A percentile compares a stretch with the other conserved stretches of the same genome.
Conservation (phyloP, 305 asterid species). For the Fraxinus sp. region DNA sequence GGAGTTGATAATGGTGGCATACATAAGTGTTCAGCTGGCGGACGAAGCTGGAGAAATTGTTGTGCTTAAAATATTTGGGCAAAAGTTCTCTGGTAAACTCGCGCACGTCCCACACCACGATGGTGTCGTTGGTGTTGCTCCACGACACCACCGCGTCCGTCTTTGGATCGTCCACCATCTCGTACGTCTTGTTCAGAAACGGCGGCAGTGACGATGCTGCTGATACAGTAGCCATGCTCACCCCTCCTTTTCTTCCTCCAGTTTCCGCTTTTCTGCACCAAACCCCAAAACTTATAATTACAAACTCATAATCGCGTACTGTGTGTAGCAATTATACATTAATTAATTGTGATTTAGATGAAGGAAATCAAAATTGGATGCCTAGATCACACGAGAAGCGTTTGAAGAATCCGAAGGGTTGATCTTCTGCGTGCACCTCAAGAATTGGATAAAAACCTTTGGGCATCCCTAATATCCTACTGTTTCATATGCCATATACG, state of each 20-base stretch:
- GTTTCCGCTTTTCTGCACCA: not conserved
- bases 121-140: slow-evolving; percentile 16
- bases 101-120: slow-evolving; percentile 19
- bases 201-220: slow-evolving; percentile 11
- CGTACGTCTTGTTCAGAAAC: slow-evolving; percentile 20
- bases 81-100: slow-evolving; percentile 10
- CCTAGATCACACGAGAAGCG: not conserved
- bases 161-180: slow-evolving; percentile 22
- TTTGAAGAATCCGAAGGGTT: not conserved
- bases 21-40: slow-evolving; percentile 8
- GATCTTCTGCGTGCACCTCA: slow-evolving; percentile 2
- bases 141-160: slow-evolving; percentile 14
- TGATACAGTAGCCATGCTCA: slow-evolving; percentile 2
- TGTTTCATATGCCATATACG: not conserved
- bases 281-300: not conserved
- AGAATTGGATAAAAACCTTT: not conserved
- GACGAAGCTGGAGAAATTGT: slow-evolving; percentile 22
- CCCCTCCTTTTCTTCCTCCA: not conserved
- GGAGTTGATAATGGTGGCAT: not conserved
- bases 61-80: slow-evolving; percentile 23
- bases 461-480: not conserved
- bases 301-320: not conserved
- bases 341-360: not conserved
- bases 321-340: not conserved
- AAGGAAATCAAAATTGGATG: not conserved